A percentile compares a stretch with the other conserved stretches of the same genome.
These are phyloP conservation scores for Apiospora saccharicola DNA, from an alignment of 2,329 filamentous ascomycete genomes.

Conservation along the genomic window DNA sequence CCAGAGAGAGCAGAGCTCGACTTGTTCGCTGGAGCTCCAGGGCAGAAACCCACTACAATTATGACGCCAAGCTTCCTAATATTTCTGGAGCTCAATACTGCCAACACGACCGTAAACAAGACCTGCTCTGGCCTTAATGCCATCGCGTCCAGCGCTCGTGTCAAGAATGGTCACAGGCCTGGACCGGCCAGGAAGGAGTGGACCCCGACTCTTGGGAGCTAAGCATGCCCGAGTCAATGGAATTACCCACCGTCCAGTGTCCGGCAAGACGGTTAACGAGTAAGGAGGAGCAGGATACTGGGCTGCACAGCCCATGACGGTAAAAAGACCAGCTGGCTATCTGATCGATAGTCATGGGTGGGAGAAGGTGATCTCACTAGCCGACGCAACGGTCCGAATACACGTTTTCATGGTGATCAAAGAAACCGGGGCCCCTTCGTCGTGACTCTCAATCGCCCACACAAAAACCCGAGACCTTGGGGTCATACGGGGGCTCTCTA, in stretches of 20 bases:
- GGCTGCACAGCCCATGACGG: background rate
- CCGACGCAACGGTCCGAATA: slow-evolving; percentile 12
- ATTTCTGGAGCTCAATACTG: background rate
- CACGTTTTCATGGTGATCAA: background rate
- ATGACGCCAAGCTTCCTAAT: background rate
- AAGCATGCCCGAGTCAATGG: slow-evolving; percentile 2
- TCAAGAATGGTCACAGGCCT: background rate
- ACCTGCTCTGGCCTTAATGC: background rate
- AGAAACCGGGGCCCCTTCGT: background rate
- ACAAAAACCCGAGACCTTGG: background rate
- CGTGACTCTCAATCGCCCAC: background rate
- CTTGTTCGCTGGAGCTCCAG: background rate
- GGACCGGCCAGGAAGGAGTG: background rate
- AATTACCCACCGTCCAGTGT: background rate
- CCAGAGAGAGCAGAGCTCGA: background rate
- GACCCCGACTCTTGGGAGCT: background rate
- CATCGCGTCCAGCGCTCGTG: background rate
- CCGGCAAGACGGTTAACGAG: slow-evolving; percentile 2
- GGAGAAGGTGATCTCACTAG: background rate
- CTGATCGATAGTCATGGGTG: background rate
- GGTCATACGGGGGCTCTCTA: background rate
- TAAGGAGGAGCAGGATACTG: background rate
- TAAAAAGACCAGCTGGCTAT: background rate
- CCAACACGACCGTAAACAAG: background rate
- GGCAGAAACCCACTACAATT: background rate